Conservation (phyloP, 441 rosid species). For the Pelargonium cotyledonis region DNA sequence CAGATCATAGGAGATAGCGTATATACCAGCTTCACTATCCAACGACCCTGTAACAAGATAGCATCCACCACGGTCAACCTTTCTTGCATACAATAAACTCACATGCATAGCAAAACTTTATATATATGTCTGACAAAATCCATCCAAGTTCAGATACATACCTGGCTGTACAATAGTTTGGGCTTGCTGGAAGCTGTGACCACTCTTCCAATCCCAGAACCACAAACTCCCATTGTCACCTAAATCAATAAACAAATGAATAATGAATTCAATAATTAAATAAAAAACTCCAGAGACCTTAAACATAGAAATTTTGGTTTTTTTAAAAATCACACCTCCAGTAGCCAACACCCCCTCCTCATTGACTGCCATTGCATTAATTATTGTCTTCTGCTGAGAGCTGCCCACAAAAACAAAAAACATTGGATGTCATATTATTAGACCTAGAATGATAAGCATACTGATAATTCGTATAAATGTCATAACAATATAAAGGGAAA, state of each 20-base stretch:
- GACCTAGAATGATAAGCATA: background rate
- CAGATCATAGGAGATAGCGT: conserved; percentile 62
- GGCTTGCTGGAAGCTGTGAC: conserved; percentile 89
- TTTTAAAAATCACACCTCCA: conserved; percentile 51
- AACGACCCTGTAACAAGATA: conserved; percentile 57
- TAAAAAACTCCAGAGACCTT: background rate
- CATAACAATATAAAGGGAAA: background rate
- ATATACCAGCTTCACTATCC: conserved; percentile 99
- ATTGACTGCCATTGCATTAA: conserved; percentile 85
- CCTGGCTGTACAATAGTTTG: conserved; percentile 98
- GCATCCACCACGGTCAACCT: conserved; percentile 2
- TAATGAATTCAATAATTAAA: background rate
- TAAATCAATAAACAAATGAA: conserved; percentile 18
- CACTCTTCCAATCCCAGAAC: conserved; percentile 99
- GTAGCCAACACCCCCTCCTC: conserved; percentile 95
- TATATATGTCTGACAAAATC: too few relatives aligned
- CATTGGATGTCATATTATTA: background rate
- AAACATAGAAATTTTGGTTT: too few relatives aligned
- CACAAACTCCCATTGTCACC: conserved; percentile 97
- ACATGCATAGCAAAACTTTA: background rate
- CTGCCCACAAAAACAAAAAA: conserved; percentile 32
- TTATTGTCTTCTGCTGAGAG: conserved; percentile 90
- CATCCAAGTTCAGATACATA: conserved; percentile 20
- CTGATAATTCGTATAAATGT: background rate
- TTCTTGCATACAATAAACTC: background rate